Evolutionary conservation across 805 yeast genomes (phyloP).

Genomic region (Clavispora asparagi): DNA sequence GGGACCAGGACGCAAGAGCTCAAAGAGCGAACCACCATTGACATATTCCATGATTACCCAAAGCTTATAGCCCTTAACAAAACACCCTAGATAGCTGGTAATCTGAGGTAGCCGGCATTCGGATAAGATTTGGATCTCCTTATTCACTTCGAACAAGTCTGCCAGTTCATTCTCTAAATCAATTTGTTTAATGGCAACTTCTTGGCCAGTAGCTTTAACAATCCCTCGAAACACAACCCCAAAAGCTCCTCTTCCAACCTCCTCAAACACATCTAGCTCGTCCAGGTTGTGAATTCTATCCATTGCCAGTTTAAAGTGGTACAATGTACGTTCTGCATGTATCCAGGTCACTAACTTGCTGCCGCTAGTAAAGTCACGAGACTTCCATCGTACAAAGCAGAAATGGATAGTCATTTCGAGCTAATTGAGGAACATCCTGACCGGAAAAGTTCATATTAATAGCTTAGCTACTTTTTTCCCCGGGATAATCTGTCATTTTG

Average conservation of each 20-base stretch:
- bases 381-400: no score
- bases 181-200: slow-evolving; percentile 60
- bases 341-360: neutral
- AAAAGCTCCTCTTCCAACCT: slow-evolving; percentile 75
- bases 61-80: slow-evolving; percentile 60
- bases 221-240: slow-evolving; percentile 70
- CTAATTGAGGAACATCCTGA: no score
- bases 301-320: slow-evolving; percentile 1
- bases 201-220: slow-evolving; percentile 37
- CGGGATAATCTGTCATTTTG: no score
- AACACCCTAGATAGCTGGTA: slow-evolving; percentile 67
- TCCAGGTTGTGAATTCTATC: slow-evolving; percentile 25
- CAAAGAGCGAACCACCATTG: slow-evolving; percentile 75
- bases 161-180: slow-evolving; percentile 63
- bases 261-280: slow-evolving; percentile 40
- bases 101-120: slow-evolving; percentile 61
- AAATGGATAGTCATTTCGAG: no score
- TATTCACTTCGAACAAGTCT: slow-evolving; percentile 66
- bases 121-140: slow-evolving; percentile 64
- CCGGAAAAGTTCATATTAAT: no score
- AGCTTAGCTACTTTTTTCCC: no score
- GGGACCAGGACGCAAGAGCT: slow-evolving; percentile 55
- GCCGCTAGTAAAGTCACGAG: neutral
- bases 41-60: slow-evolving; percentile 81
- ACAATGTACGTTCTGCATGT: neutral